These are phyloP conservation scores for Phyllosticta citriasiana DNA, from an alignment of 2,329 filamentous ascomycete species.

Conservation along the genomic window DNA sequence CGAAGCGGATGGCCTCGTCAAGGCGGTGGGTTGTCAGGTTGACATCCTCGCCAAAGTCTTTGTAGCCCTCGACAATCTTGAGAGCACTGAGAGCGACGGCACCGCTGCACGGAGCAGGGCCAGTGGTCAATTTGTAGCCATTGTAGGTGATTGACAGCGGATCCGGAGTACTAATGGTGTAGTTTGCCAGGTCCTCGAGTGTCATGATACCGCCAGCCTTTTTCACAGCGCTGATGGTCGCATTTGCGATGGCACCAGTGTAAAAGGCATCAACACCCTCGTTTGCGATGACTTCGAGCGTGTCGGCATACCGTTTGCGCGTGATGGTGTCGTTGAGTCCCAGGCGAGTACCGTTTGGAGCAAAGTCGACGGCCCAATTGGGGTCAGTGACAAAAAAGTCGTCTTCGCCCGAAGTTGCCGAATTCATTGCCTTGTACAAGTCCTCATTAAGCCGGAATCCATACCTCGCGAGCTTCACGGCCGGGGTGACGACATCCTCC, in stretches of 20 bases:
- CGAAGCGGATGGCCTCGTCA: constrained; percentile 83
- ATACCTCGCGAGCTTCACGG: constrained; percentile 55
- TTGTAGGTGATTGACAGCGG: constrained; percentile 47
- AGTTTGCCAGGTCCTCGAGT: constrained; percentile 63
- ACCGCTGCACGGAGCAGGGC: constrained; percentile 69
- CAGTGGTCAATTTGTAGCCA: constrained; percentile 58
- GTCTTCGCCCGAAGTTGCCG: constrained; percentile 35
- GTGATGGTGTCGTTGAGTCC: constrained; percentile 68
- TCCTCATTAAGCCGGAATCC: constrained; percentile 60
- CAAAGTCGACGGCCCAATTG: constrained; percentile 80
- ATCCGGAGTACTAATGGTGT: constrained; percentile 55
- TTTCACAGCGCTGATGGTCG: constrained; percentile 61
- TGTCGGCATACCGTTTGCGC: constrained; percentile 68
- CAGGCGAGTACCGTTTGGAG: constrained; percentile 66
- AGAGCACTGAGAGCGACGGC: constrained; percentile 64
- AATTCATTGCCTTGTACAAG: constrained; percentile 61
- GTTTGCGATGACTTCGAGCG: constrained; percentile 66
- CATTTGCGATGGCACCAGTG: constrained; percentile 58
- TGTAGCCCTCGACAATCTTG: constrained; percentile 74
- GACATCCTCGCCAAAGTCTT: constrained; percentile 47
- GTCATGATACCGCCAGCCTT: constrained; percentile 75
- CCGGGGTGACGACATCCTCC: constrained; percentile 60
- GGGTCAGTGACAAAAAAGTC: constrained; percentile 68
- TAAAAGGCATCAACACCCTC: constrained; percentile 68
- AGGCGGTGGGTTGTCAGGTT: constrained; percentile 72